Conservation (phyloP, 164 flowering plant species). For the Chimonanthus salicifolius region DNA sequence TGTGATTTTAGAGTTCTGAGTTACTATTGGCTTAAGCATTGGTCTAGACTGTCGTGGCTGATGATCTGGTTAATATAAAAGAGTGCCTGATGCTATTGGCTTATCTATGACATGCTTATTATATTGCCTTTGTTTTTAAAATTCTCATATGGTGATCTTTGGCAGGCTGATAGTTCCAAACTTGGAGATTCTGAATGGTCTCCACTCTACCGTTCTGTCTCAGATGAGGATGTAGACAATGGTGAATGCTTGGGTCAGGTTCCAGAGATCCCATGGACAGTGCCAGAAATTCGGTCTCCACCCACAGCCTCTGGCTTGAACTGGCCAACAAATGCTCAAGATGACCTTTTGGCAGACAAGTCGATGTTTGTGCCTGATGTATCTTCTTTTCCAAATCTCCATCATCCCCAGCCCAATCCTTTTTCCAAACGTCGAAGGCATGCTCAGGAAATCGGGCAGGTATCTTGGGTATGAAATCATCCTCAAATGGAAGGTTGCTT, state of each 20-base stretch:
- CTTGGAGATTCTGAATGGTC: slow-evolving; percentile 62
- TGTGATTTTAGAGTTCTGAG: too few species aligned
- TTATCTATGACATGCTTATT: background rate
- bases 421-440: background rate
- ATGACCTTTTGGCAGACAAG: slow-evolving; percentile 16
- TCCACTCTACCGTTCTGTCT: slow-evolving; percentile 30
- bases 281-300: slow-evolving; percentile 61
- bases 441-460: background rate
- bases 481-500: background rate
- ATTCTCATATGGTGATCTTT: slow-evolving; percentile 6
- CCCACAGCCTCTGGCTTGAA: slow-evolving; percentile 73
- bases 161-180: slow-evolving; percentile 67
- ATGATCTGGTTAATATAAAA: background rate
- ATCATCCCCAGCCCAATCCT: background rate
- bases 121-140: background rate
- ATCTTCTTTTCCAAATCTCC: slow-evolving; percentile 3
- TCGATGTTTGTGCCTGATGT: slow-evolving; percentile 61
- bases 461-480: slow-evolving; percentile 1
- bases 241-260: slow-evolving; percentile 58
- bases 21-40: background rate
- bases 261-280: slow-evolving; percentile 40
- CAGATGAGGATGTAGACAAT: slow-evolving; percentile 38
- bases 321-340: slow-evolving; percentile 46
- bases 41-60: background rate
- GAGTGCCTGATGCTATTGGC: background rate